Evolutionary conservation across 73 alveolate species (phyloP).

Genomic region (Paramecium sexaurelia): DNA sequence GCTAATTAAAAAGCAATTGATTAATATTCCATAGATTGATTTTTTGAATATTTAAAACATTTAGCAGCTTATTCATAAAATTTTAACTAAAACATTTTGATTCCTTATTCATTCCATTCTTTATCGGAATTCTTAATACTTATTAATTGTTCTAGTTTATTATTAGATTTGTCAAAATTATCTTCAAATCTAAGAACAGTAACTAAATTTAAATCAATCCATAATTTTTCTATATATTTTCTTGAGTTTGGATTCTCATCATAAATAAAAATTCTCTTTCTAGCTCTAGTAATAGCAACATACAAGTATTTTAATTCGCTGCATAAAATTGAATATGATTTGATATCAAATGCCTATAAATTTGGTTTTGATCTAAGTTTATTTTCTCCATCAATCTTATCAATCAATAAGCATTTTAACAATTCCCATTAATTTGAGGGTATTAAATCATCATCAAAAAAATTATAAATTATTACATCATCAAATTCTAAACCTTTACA

Average conservation of each 20-base stretch:
- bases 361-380: conserved; percentile 45
- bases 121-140: conserved; percentile 44
- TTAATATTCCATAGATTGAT: conserved; percentile 68
- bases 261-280: conserved; percentile 79
- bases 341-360: conserved; percentile 49
- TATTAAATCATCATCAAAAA: conserved; percentile 71
- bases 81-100: conserved; percentile 80
- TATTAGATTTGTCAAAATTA: not conserved
- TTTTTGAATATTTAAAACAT: conserved; percentile 81
- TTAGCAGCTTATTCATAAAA: conserved; percentile 81
- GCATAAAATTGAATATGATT: conserved; percentile 68
- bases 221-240: conserved; percentile 70
- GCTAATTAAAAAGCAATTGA: conserved; percentile 76
- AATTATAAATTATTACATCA: conserved; percentile 82
- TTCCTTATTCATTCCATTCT: conserved; percentile 85
- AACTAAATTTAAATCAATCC: conserved; percentile 69
- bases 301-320: conserved; percentile 84
- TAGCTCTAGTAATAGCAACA: conserved; percentile 91
- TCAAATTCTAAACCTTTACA: conserved; percentile 89
- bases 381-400: not conserved
- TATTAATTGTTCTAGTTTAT: not conserved
- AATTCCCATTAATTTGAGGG: conserved; percentile 69
- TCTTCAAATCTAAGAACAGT: not conserved
- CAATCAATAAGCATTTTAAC: conserved; percentile 29
- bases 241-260: conserved; percentile 77